Evolutionary conservation across 495 filamentous ascomycete genomes (phyloP).

Genomic region (Lasiosphaeria hispida): DNA sequence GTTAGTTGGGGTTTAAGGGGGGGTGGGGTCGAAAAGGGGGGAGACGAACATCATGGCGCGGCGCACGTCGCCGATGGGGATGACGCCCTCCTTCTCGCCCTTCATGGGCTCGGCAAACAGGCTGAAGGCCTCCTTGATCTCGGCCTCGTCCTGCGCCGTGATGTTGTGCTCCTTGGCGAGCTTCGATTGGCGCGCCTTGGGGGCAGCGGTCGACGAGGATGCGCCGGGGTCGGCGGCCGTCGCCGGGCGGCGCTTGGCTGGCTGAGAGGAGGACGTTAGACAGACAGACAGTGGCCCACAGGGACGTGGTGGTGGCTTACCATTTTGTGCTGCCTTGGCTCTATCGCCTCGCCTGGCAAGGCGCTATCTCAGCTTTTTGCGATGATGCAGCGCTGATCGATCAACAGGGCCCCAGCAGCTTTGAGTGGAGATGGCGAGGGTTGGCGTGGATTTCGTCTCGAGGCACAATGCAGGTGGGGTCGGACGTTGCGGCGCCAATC

Average conservation of each 20-base stretch:
- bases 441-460: background rate
- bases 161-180: slow-evolving; percentile 87
- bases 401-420: background rate
- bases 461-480: slow-evolving; percentile 1
- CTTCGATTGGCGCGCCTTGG: slow-evolving; percentile 60
- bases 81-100: slow-evolving; percentile 68
- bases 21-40: slow-evolving; percentile 3
- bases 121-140: slow-evolving; percentile 85
- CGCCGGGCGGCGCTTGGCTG: slow-evolving; percentile 40
- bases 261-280: slow-evolving; percentile 24
- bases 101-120: slow-evolving; percentile 73
- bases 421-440: background rate
- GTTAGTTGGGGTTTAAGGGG: background rate
- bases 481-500: slow-evolving; percentile 9
- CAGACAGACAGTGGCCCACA: background rate
- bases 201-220: slow-evolving; percentile 18
- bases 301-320: background rate
- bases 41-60: slow-evolving; percentile 72
- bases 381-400: no score
- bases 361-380: no score
- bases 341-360: no score
- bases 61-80: slow-evolving; percentile 73
- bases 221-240: slow-evolving; percentile 22
- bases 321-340: background rate
- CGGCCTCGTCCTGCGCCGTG: slow-evolving; percentile 74